Percentiles rank a stretch among this genome's conserved stretches.
phyloP scores from a whole-genome alignment of 2,329 filamentous ascomycete genomes.

The Microsporum canis region DNA sequence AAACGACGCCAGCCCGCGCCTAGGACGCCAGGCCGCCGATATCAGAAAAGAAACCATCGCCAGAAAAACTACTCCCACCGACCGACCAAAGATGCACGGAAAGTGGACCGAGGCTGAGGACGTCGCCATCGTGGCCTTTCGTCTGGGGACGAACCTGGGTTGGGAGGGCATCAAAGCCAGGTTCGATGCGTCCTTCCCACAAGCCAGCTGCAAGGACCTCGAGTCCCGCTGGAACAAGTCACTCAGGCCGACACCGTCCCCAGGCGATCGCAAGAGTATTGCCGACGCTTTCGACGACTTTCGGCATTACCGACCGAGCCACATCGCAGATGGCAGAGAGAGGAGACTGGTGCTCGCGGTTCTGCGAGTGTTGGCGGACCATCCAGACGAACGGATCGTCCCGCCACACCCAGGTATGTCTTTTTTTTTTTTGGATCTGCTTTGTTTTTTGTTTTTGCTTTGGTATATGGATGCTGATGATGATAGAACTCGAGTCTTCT shows the following conservation, averaged over 20 bases:
- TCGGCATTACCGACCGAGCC: conserved; percentile 7
- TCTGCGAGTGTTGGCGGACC: not conserved
- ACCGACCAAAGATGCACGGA: conserved; percentile 7
- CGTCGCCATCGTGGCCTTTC: conserved; percentile 13
- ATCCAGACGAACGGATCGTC: not conserved
- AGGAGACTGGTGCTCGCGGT: conserved; percentile 3
- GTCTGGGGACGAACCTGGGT: conserved; percentile 13
- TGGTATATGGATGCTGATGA: not conserved
- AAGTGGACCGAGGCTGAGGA: conserved; percentile 11
- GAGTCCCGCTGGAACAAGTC: conserved; percentile 16
- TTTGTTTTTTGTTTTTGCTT: not conserved
- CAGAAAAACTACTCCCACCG: not conserved
- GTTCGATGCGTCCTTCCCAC: conserved; percentile 10
- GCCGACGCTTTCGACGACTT: conserved; percentile 13
- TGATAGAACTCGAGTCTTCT: conserved; percentile 1
- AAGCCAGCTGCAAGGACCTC: conserved; percentile 11
- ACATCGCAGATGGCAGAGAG: not conserved
- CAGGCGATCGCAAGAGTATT: not conserved
- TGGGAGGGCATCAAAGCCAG: conserved; percentile 11
- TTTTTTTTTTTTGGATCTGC: not conserved
- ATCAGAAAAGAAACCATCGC: not conserved
- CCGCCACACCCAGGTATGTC: conserved; percentile 1
- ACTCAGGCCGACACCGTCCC: conserved; percentile 6
- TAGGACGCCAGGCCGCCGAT: not conserved
- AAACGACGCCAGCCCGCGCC: not conserved